phyloP scores from a whole-genome alignment of 139 green algal genomes.

The Micromonas commoda region DNA sequence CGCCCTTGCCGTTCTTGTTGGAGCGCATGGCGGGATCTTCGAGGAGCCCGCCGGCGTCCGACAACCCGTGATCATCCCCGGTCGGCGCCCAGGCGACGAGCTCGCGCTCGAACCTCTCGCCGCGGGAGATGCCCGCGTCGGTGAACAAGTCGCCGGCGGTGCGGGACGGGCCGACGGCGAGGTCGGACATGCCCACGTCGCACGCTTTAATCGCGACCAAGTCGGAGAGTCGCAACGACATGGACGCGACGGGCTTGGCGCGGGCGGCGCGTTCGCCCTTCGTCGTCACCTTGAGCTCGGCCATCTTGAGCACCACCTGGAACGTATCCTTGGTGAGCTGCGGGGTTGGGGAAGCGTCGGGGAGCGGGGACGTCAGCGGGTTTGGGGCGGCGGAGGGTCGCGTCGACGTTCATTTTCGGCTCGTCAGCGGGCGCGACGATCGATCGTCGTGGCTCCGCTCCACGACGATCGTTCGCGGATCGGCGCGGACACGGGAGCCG shows the following conservation, averaged over 20 bases:
- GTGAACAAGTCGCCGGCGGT: constrained; percentile 1
- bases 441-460: too few species aligned
- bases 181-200: constrained; percentile 21
- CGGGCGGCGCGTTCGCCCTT: not conserved
- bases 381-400: too few species aligned
- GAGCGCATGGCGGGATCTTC: not conserved
- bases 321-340: not conserved
- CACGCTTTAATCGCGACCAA: not conserved
- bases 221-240: not conserved
- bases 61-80: not conserved
- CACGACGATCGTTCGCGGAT: too few species aligned
- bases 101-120: not conserved
- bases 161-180: constrained; percentile 8
- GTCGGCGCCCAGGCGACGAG: constrained; percentile 10
- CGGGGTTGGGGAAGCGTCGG: too few species aligned
- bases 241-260: not conserved
- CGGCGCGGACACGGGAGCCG: too few species aligned
- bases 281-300: not conserved
- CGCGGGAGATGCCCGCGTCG: constrained; percentile 22
- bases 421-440: too few species aligned
- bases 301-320: not conserved
- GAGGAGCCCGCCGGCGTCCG: not conserved
- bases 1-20: not conserved
- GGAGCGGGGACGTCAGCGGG: too few species aligned
- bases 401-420: too few species aligned